Evolutionary conservation across 1,284 basidiomycete species (phyloP).

Genomic region (Puccinia hordei): DNA sequence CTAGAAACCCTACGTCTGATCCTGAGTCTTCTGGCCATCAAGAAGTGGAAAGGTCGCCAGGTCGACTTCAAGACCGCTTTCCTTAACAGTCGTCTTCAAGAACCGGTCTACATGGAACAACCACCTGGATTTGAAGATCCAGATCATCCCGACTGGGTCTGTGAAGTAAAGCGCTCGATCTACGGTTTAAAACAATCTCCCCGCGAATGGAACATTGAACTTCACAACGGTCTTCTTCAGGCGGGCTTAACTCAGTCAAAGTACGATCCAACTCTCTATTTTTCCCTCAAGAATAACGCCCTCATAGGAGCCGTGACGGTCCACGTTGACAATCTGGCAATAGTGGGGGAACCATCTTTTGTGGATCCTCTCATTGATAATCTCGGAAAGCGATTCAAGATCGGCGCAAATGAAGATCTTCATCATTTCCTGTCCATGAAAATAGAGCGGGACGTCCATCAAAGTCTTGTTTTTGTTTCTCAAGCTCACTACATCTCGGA

Average conservation of each 20-base stretch:
- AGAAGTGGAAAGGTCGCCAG: too few species aligned
- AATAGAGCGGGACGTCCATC: neutral
- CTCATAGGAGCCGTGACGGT: neutral
- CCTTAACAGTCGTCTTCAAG: too few species aligned
- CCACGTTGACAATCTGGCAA: too few species aligned
- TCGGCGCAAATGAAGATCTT: too few species aligned
- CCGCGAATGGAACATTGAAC: neutral
- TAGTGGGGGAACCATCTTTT: too few species aligned
- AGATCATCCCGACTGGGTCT: neutral
- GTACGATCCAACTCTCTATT: neutral
- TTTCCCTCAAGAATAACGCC: neutral
- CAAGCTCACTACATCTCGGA: neutral
- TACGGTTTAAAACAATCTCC: slow-evolving; percentile 15
- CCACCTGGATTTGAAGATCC: neutral
- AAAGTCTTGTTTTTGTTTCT: neutral
- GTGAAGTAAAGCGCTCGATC: neutral
- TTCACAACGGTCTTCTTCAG: neutral
- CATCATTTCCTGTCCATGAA: too few species aligned
- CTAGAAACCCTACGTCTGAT: too few species aligned
- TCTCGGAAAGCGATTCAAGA: too few species aligned
- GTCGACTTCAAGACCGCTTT: too few species aligned
- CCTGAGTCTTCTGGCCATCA: too few species aligned
- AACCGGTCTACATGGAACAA: too few species aligned
- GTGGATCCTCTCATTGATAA: too few species aligned
- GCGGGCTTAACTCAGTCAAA: neutral